Percentiles rank a stretch among this genome's conserved stretches.
Conservation (phyloP, 2,329 filamentous ascomycete species). For the Colletotrichum limetticola region DNA sequence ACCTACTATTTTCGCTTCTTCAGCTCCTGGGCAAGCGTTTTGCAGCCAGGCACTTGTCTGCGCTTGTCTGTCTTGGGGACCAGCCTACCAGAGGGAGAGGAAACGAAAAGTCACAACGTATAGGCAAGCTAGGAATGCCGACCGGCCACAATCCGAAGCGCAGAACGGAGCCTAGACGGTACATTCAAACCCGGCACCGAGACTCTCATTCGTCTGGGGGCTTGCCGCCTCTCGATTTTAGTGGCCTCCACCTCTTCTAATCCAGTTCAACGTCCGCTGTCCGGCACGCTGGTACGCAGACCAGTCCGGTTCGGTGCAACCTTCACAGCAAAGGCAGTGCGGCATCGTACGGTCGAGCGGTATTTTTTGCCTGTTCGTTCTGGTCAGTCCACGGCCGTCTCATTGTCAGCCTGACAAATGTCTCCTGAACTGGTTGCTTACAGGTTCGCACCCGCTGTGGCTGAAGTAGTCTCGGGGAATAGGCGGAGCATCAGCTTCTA, state of each 20-base stretch:
- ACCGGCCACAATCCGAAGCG: conserved; percentile 32
- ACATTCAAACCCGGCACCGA: not conserved
- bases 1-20: not conserved
- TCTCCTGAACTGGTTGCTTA: not conserved
- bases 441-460: not conserved
- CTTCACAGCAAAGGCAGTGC: conserved; percentile 21
- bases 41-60: not conserved
- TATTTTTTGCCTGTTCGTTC: conserved; percentile 2
- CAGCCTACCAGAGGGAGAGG: not conserved
- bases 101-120: not conserved
- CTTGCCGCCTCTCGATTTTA: conserved; percentile 18
- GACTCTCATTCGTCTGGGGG: conserved; percentile 5
- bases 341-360: conserved; percentile 20
- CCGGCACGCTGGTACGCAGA: conserved; percentile 18
- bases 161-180: not conserved
- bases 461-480: conserved; percentile 3
- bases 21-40: not conserved
- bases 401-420: conserved; percentile 21
- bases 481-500: conserved; percentile 7
- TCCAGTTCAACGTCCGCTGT: conserved; percentile 30
- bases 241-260: conserved; percentile 31
- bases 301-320: conserved; percentile 19
- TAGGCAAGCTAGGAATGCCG: conserved; percentile 18
- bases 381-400: conserved; percentile 5
- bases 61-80: conserved; percentile 7